Evolutionary conservation across 2,329 filamentous ascomycete species (phyloP).

Genomic region (Pyrenochaeta sp.): DNA sequence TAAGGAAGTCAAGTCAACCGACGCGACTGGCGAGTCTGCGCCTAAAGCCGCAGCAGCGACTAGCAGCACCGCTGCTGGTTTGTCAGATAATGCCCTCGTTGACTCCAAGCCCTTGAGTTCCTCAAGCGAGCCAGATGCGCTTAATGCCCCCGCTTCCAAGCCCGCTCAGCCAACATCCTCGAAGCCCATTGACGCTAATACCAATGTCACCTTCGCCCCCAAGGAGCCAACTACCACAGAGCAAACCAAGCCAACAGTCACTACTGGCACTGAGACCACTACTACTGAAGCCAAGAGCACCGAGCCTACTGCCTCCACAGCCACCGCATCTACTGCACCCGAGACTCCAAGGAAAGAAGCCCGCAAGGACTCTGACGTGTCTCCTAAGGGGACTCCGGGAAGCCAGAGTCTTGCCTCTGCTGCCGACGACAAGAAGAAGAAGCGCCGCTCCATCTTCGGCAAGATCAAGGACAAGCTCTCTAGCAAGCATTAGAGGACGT

Average conservation of each 20-base stretch:
- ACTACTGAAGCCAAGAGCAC: slow-evolving; percentile 33
- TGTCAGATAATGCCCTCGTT: slow-evolving; percentile 37
- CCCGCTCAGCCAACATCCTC: slow-evolving; percentile 35
- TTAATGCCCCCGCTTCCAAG: slow-evolving; percentile 50
- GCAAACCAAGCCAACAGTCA: slow-evolving; percentile 52
- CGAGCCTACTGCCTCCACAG: slow-evolving; percentile 13
- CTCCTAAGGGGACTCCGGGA: slow-evolving; percentile 50
- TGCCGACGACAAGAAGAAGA: slow-evolving; percentile 55
- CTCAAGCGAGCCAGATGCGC: slow-evolving; percentile 40
- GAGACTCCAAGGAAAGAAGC: slow-evolving; percentile 42
- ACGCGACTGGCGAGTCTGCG: slow-evolving; percentile 56
- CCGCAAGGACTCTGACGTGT: slow-evolving; percentile 36
- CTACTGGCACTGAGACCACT: slow-evolving; percentile 50
- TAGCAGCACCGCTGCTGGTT: slow-evolving; percentile 49
- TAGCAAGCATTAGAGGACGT: slow-evolving; percentile 33
- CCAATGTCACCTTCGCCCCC: slow-evolving; percentile 54
- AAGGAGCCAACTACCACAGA: slow-evolving; percentile 49
- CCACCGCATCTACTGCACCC: slow-evolving; percentile 15
- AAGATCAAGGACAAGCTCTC: slow-evolving; percentile 60
- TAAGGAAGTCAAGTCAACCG: slow-evolving; percentile 61
- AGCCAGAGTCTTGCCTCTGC: slow-evolving; percentile 45
- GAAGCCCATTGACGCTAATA: slow-evolving; percentile 38
- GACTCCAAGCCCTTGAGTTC: slow-evolving; percentile 42
- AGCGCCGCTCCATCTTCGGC: slow-evolving; percentile 58
- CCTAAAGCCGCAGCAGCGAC: slow-evolving; percentile 10